These are phyloP conservation scores for Diatrype stigma DNA, from an alignment of 2,329 filamentous ascomycete genomes.

Conservation along the genomic window DNA sequence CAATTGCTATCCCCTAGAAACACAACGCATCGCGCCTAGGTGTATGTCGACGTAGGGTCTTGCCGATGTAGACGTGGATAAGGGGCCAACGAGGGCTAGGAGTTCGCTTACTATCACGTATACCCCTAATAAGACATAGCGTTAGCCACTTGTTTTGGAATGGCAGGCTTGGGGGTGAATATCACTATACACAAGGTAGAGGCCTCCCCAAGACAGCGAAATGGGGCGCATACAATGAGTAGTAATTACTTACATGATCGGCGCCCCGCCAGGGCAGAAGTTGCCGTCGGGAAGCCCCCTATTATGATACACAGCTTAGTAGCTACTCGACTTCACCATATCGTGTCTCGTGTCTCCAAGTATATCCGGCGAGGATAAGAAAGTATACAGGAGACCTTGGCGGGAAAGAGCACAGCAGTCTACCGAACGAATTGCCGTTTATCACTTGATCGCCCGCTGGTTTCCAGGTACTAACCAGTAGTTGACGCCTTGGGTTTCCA, in stretches of 20 bases:
- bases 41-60: too few species aligned
- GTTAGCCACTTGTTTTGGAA: too few species aligned
- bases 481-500: conserved; percentile 24
- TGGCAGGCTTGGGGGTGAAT: too few species aligned
- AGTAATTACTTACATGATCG: conserved; percentile 1
- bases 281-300: conserved; percentile 21
- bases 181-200: too few species aligned
- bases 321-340: neutral
- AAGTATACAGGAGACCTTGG: too few species aligned
- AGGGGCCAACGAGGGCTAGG: neutral
- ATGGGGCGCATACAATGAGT: too few species aligned
- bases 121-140: conserved; percentile 6
- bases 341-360: neutral
- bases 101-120: conserved; percentile 6
- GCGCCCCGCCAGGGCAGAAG: conserved; percentile 25
- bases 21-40: too few species aligned
- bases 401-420: neutral
- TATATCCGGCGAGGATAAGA: too few species aligned
- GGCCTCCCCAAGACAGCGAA: too few species aligned
- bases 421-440: neutral
- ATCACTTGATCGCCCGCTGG: neutral
- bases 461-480: conserved; percentile 11
- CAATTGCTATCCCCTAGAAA: neutral
- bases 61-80: neutral
- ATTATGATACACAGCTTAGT: neutral